phyloP scores from a whole-genome alignment of 345 rosid genomes.

The Populus simonii region DNA sequence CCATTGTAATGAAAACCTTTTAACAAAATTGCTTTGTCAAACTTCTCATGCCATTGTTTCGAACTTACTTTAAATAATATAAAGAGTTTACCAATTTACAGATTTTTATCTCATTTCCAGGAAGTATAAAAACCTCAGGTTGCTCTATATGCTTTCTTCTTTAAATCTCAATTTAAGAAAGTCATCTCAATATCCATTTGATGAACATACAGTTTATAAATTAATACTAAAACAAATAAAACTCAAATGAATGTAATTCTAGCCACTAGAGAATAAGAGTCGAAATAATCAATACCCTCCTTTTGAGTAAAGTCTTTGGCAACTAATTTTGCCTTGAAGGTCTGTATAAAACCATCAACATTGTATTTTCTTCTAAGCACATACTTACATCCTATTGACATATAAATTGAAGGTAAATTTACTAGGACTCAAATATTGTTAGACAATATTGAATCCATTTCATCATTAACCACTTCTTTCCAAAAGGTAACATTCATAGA shows the following conservation, averaged over 20 bases:
- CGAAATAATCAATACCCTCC: background rate
- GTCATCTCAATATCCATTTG: constrained; percentile 6
- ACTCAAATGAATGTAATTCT: background rate
- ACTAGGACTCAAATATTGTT: no score
- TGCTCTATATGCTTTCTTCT: no score
- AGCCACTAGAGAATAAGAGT: background rate
- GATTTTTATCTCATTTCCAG: no score
- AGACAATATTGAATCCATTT: background rate
- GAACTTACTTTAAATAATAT: background rate
- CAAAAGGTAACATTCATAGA: background rate
- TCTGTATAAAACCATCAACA: no score
- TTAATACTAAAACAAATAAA: background rate
- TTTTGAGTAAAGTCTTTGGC: background rate
- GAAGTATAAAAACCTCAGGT: no score
- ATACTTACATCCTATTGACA: no score
- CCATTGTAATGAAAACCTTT: background rate
- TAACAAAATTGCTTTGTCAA: background rate
- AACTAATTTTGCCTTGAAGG: no score
- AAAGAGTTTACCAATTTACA: background rate
- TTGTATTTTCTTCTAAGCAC: no score
- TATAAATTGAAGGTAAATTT: no score
- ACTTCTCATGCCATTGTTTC: background rate
- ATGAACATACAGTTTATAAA: background rate
- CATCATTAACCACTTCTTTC: background rate
- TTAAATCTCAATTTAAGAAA: background rate